These are phyloP conservation scores for Sporothrix luriei DNA, from an alignment of 2,329 filamentous ascomycete species.

Conservation along the genomic window DNA sequence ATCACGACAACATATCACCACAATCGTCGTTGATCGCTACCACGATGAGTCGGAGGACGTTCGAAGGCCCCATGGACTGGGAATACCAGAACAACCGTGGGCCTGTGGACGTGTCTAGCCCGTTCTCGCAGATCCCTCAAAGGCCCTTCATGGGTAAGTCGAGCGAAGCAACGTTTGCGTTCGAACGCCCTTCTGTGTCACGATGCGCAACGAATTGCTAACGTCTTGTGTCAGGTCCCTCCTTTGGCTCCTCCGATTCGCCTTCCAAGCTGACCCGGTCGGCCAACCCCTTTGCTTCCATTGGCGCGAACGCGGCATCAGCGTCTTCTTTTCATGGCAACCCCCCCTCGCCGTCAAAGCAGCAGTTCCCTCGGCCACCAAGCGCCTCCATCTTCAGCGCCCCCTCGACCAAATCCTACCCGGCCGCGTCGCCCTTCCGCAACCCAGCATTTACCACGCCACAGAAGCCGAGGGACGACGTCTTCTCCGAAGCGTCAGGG, in stretches of 20 bases:
- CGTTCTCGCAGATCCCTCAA: conserved; percentile 59
- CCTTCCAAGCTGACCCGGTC: conserved; percentile 36
- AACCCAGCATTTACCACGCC: conserved; percentile 68
- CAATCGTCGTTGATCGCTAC: not conserved
- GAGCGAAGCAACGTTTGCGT: not conserved
- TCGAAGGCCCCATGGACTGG: conserved; percentile 67
- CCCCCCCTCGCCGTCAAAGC: conserved; percentile 39
- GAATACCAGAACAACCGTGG: conserved; percentile 61
- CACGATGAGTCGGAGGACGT: conserved; percentile 53
- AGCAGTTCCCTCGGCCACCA: conserved; percentile 45
- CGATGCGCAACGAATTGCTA: not conserved
- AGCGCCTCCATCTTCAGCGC: conserved; percentile 54
- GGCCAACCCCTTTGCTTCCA: conserved; percentile 39
- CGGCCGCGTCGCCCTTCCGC: conserved; percentile 59
- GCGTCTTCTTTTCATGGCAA: not conserved
- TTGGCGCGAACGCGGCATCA: conserved; percentile 11
- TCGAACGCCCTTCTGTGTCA: not conserved
- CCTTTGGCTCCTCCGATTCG: conserved; percentile 37
- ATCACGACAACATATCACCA: not conserved
- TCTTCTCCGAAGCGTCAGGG: conserved; percentile 59
- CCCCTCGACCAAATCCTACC: conserved; percentile 47
- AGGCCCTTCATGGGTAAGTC: conserved; percentile 49
- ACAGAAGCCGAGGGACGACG: conserved; percentile 58
- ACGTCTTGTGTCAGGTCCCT: conserved; percentile 32
- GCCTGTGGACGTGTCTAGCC: conserved; percentile 63